phyloP scores from a whole-genome alignment of 1,284 basidiomycete genomes.

The Schizophyllum amplum region DNA sequence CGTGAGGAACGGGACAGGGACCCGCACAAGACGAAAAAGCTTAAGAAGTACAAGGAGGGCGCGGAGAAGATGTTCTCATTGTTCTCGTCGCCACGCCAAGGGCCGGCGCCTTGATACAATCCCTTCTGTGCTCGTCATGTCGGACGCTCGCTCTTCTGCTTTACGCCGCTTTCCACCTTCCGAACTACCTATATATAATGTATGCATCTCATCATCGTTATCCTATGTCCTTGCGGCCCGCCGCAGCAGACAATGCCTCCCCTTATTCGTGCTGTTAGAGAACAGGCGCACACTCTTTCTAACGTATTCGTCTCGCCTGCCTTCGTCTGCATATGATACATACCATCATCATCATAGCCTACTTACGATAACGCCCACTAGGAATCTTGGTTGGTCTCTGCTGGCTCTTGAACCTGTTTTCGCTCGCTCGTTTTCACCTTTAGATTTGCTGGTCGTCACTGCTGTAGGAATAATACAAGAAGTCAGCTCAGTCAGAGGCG shows the following conservation, averaged over 20 bases:
- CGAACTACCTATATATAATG: neutral
- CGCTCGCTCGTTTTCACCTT: neutral
- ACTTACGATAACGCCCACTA: neutral
- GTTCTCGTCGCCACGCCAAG: slow-evolving; percentile 43
- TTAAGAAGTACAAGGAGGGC: slow-evolving; percentile 77
- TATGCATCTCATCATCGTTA: neutral
- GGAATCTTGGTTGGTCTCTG: neutral
- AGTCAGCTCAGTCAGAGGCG: too few relatives aligned
- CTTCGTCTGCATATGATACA: neutral
- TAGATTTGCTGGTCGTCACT: neutral
- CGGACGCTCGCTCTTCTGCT: neutral
- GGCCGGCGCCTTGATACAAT: neutral
- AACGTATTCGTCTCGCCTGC: neutral
- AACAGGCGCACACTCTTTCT: neutral
- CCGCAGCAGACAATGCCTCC: neutral
- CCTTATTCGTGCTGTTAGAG: neutral
- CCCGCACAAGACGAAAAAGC: slow-evolving; percentile 35
- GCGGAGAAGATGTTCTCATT: slow-evolving; percentile 75
- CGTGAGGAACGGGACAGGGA: neutral
- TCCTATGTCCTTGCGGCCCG: neutral
- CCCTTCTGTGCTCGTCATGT: neutral
- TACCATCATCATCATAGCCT: neutral
- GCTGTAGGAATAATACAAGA: neutral
- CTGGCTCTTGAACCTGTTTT: neutral
- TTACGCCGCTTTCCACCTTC: neutral